Evolutionary conservation across 129 eudicot species (phyloP), one percentile per base, ranked within the genome.

Genomic region (Mikania micrantha): DNA sequence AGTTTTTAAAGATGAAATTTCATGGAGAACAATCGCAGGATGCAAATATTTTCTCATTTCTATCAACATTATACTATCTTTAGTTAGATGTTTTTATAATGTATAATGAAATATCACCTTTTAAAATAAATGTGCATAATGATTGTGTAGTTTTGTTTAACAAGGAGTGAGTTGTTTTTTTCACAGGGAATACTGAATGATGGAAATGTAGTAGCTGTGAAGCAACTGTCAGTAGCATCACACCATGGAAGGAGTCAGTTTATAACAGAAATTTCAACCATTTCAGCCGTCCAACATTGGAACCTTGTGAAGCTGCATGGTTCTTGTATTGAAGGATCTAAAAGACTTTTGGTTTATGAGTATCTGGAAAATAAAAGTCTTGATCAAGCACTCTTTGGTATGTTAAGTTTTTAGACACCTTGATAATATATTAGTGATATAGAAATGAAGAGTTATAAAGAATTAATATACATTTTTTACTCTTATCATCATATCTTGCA

Each of bases 211-310:
- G 85, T 87, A 17, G 95, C 95, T 10, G 87, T 87, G 35, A 87
- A 87, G 78, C 77, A 71, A 77, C 77, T 87, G n/a, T 81, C 95
- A 7, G 82, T 81, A 36, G 83, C 80, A 44, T 82, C 87, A 28
- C 48, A 77, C 68, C 87, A 81, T 52, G 87, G 87, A 31, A 85
- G 79, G 78, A 75, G 73, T 61, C 91, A 85, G 70, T 88, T 88
- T 71, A 53, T 85, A 29, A 69, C 91, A 16, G 96, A 85, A 66
- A 88, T 88, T 73, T 89, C 92, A 16, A 83, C 93, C 22, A 89
- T 89, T 76, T 85, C 96, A 22, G 72, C 90, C 22, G 96, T 89
- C 50, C 96, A 89, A 67, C 96, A 89, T 45, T 76, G 86, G 70
- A 81, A 87, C 76, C 90, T 87, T 69, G 95, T 87, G 39, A 87